These are phyloP conservation scores for Starmerella floricola DNA, from an alignment of 805 yeast species.

Conservation along the genomic window DNA sequence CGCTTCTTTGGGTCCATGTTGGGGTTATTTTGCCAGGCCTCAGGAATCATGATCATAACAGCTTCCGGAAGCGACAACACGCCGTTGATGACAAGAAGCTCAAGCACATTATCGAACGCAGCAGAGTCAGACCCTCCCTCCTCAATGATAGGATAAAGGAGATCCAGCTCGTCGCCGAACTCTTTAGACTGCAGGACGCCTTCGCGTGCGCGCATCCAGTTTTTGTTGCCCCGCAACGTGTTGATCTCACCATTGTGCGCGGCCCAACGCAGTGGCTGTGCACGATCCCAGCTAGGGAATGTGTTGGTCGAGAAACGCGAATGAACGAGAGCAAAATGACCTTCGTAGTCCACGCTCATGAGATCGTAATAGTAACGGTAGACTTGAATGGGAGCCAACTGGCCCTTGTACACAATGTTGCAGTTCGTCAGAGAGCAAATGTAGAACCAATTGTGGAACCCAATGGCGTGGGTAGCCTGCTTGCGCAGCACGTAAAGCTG, in stretches of 20 bases:
- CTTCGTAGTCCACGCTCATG: constrained; percentile 80
- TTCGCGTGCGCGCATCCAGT: constrained; percentile 98
- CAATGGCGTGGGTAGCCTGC: constrained; percentile 80
- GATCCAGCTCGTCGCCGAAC: constrained; percentile 84
- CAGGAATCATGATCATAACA: constrained; percentile 92
- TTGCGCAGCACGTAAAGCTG: constrained; percentile 78
- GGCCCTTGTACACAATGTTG: constrained; percentile 94
- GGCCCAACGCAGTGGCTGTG: constrained; percentile 93
- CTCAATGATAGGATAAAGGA: constrained; percentile 87
- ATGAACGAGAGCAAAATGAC: constrained; percentile 92
- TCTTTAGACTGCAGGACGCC: constrained; percentile 83
- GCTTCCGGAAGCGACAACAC: constrained; percentile 90
- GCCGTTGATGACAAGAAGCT: constrained; percentile 82
- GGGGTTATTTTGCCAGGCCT: constrained; percentile 87
- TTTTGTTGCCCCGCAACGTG: constrained; percentile 92
- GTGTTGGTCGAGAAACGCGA: constrained; percentile 96
- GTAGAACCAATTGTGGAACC: constrained; percentile 94
- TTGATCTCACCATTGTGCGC: constrained; percentile 99
- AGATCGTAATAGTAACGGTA: constrained; percentile 90
- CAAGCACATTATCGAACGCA: constrained; percentile 91
- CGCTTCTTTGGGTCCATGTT: constrained; percentile 80
- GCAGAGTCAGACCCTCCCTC: constrained; percentile 99
- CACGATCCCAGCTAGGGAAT: constrained; percentile 99
- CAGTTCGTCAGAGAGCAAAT: constrained; percentile 82
- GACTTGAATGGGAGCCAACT: constrained; percentile 91